A percentile compares a stretch with the other conserved stretches of the same genome.
Conservation (phyloP, 768 basidiomycete genomes). For the Dioszegia crocea region DNA sequence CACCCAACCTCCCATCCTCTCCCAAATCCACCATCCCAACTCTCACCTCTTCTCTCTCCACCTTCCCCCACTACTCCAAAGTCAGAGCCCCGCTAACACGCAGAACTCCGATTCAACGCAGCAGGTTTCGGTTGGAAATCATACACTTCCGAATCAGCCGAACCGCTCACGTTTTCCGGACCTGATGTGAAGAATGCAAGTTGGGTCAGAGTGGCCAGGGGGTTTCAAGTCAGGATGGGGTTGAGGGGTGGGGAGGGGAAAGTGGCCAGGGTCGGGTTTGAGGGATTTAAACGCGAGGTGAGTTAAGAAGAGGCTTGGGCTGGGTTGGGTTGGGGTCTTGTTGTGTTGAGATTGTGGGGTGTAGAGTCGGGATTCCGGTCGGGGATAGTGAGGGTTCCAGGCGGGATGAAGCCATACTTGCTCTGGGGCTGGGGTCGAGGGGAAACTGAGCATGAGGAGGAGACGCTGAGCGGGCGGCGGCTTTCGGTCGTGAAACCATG, state of each 20-base stretch:
- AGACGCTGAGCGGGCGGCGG: no score
- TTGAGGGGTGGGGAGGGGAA: slow-evolving; percentile 57
- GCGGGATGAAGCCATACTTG: no score
- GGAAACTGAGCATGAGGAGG: no score
- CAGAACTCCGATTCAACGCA: slow-evolving; percentile 68
- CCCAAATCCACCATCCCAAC: no score
- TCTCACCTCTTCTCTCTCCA: background rate
- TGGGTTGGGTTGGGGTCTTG: background rate
- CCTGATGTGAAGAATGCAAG: slow-evolving; percentile 31
- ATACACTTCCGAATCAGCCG: slow-evolving; percentile 61
- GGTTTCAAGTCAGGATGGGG: slow-evolving; percentile 81
- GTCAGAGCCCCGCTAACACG: background rate
- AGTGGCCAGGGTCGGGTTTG: slow-evolving; percentile 78
- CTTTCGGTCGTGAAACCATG: no score
- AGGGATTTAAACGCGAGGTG: slow-evolving; percentile 88
- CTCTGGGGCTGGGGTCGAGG: no score
- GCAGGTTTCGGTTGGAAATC: slow-evolving; percentile 91
- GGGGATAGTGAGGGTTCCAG: no score
- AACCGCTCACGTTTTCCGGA: slow-evolving; percentile 45
- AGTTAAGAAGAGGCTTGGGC: slow-evolving; percentile 27
- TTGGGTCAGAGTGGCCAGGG: slow-evolving; percentile 67
- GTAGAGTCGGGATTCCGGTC: no score
- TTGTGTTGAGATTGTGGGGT: no score
- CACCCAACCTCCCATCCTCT: no score
- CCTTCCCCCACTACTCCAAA: background rate